A percentile compares a stretch with the other conserved stretches of the same genome.
Evolutionary conservation across 371 early-diverging fungal species (phyloP).

Genomic region (Parasitella parasitica): DNA sequence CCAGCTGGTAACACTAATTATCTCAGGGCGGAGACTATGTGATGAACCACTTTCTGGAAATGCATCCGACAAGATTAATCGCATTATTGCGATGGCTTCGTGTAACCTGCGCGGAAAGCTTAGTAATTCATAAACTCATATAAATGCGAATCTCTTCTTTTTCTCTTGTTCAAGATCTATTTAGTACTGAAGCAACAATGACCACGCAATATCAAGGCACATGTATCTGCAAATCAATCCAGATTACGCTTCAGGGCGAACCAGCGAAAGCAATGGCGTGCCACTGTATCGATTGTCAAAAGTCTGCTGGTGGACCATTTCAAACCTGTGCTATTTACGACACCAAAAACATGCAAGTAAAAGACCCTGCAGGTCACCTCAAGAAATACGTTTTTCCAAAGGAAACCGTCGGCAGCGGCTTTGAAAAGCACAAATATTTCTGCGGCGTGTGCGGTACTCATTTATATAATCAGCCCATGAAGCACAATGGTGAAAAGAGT

Average conservation of each 20-base stretch:
- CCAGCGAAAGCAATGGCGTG: slow-evolving; percentile 21
- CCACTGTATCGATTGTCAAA: slow-evolving; percentile 30
- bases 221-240: slow-evolving; percentile 23
- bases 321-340: slow-evolving; percentile 23
- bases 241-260: slow-evolving; percentile 10
- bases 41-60: too few relatives aligned
- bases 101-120: too few relatives aligned
- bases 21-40: too few relatives aligned
- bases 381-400: slow-evolving; percentile 22
- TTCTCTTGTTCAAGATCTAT: not conserved
- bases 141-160: too few relatives aligned
- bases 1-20: too few relatives aligned
- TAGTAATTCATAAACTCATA: too few relatives aligned
- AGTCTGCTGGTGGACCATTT: slow-evolving; percentile 25
- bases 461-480: slow-evolving; percentile 28
- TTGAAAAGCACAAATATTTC: slow-evolving; percentile 31
- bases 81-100: too few relatives aligned
- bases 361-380: slow-evolving; percentile 14
- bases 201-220: slow-evolving; percentile 7
- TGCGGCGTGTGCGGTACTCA: slow-evolving; percentile 27
- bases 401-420: slow-evolving; percentile 15
- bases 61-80: too few relatives aligned
- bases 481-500: slow-evolving; percentile 19
- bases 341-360: slow-evolving; percentile 10
- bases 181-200: too few relatives aligned